phyloP scores from a whole-genome alignment of 345 rosid genomes.

The Dovyalis caffra region DNA sequence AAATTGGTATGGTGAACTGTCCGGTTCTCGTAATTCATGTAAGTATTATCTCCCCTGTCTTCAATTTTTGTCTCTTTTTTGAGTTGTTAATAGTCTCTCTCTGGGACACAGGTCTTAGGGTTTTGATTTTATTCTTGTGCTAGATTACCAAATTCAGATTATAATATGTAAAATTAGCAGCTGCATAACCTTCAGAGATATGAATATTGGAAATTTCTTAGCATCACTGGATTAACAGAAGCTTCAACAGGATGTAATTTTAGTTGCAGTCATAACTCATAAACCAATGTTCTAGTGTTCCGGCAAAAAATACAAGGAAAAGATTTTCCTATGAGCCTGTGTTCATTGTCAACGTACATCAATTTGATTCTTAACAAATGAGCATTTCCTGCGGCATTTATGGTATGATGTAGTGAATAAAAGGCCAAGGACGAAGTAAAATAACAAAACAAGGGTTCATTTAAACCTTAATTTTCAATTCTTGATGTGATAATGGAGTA shows the following conservation, averaged over 20 bases:
- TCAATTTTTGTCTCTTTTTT: background rate
- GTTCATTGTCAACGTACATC: background rate
- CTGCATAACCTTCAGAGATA: background rate
- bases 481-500: background rate
- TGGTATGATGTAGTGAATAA: background rate
- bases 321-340: background rate
- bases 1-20: constrained; percentile 70
- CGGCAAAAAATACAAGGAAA: background rate
- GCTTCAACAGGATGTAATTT: background rate
- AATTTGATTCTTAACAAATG: background rate
- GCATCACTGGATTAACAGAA: background rate
- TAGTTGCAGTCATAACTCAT: background rate
- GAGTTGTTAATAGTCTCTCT: background rate
- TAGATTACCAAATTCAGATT: background rate
- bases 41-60: constrained; percentile 34
- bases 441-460: background rate
- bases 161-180: background rate
- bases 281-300: background rate
- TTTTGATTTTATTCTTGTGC: constrained; percentile 2
- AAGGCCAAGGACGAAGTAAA: background rate
- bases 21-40: constrained; percentile 87
- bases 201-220: background rate
- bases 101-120: background rate
- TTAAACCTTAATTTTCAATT: background rate
- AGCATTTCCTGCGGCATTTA: background rate